Conservation (phyloP, 2,329 filamentous ascomycete genomes). For the Aspergillus vadensis region DNA sequence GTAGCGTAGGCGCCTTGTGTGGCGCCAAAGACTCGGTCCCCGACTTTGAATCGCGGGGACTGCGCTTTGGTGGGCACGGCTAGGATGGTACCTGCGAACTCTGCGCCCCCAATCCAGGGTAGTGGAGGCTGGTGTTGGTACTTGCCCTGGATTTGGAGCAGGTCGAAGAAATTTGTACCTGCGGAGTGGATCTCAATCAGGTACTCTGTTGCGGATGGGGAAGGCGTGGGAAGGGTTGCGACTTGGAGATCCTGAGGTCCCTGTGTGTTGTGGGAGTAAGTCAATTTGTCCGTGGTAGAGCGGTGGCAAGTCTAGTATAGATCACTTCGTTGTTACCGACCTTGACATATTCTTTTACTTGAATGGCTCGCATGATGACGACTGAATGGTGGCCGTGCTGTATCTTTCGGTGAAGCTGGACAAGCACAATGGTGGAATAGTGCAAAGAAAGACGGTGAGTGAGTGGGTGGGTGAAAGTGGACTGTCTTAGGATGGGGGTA, state of each 20-base stretch:
- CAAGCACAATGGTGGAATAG: neutral
- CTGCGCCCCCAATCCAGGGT: constrained; percentile 82
- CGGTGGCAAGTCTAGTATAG: neutral
- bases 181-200: constrained; percentile 82
- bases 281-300: neutral
- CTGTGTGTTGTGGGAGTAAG: constrained; percentile 46
- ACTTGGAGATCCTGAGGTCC: constrained; percentile 78
- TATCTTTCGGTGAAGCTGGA: neutral
- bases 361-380: constrained; percentile 71
- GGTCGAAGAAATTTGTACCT: constrained; percentile 96
- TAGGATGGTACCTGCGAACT: constrained; percentile 80
- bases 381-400: neutral
- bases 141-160: constrained; percentile 91
- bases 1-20: constrained; percentile 85
- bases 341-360: constrained; percentile 73
- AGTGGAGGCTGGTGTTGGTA: constrained; percentile 90
- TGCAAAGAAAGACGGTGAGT: neutral
- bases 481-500: too few species aligned
- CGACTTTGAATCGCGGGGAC: constrained; percentile 66
- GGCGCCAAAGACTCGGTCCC: constrained; percentile 83
- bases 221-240: constrained; percentile 71
- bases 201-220: constrained; percentile 73
- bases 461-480: too few species aligned
- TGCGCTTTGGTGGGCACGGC: constrained; percentile 59
- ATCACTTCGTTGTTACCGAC: constrained; percentile 44